A percentile compares a stretch with the other conserved stretches of the same genome.
These are phyloP conservation scores for Stentor roeselii DNA, from an alignment of 73 alveolate genomes.

Conservation along the genomic window DNA sequence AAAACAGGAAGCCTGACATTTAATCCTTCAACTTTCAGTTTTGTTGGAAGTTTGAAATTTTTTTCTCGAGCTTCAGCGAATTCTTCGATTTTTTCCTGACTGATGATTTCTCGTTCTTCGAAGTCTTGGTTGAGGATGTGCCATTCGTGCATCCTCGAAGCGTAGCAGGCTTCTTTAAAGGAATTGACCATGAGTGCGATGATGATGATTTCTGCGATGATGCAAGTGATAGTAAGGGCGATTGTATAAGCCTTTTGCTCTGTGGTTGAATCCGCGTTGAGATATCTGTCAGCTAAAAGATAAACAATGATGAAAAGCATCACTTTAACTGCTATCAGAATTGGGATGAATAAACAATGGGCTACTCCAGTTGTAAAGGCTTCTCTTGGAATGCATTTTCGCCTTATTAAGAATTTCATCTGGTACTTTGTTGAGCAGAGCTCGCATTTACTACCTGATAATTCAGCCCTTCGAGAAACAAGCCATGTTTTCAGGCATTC, in stretches of 20 bases:
- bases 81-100: too few relatives aligned
- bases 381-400: not conserved
- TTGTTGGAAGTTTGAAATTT: not conserved
- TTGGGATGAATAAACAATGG: not conserved
- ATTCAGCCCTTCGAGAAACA: constrained; percentile 46
- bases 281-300: not conserved
- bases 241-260: constrained; percentile 8
- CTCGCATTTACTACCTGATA: constrained; percentile 65
- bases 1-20: not conserved
- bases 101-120: too few relatives aligned
- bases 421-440: constrained; percentile 58
- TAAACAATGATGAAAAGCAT: not conserved
- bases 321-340: not conserved
- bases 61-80: not conserved
- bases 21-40: not conserved
- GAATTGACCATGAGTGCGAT: not conserved
- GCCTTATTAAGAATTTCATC: not conserved
- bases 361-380: not conserved
- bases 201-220: not conserved
- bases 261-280: not conserved
- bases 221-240: not conserved
- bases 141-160: not conserved
- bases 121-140: not conserved
- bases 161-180: not conserved
- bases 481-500: constrained; percentile 81